Conservation (phyloP, 2,329 filamentous ascomycete genomes). For the Teratosphaeria destructans region DNA sequence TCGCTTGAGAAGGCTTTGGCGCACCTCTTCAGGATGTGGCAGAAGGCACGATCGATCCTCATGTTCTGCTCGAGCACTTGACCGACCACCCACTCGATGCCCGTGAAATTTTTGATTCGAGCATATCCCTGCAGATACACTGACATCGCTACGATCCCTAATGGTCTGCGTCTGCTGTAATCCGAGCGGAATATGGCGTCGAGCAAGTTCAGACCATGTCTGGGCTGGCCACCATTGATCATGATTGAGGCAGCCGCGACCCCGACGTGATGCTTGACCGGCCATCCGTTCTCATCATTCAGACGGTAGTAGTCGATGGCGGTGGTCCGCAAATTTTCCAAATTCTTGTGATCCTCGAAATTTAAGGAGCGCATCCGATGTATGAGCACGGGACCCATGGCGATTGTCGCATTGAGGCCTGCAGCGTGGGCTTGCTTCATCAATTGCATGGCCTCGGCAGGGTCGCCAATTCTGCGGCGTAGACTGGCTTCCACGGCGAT, state of each 20-base stretch:
- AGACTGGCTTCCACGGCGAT: slow-evolving; percentile 22
- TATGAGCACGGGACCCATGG: slow-evolving; percentile 18
- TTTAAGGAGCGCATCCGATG: slow-evolving; percentile 13
- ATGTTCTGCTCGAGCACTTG: slow-evolving; percentile 19
- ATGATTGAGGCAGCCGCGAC: slow-evolving; percentile 21
- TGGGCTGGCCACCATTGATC: slow-evolving; percentile 14
- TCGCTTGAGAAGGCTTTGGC: background rate
- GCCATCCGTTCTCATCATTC: slow-evolving; percentile 18
- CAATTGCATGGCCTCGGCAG: slow-evolving; percentile 11
- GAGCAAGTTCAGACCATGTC: slow-evolving; percentile 21
- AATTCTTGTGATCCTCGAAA: slow-evolving; percentile 5
- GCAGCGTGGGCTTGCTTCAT: slow-evolving; percentile 17
- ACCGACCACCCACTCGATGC: slow-evolving; percentile 20
- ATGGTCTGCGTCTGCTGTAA: slow-evolving; percentile 10
- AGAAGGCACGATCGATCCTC: slow-evolving; percentile 18
- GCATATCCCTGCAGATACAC: slow-evolving; percentile 23
- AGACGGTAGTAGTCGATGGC: slow-evolving; percentile 22
- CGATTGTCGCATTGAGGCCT: slow-evolving; percentile 21
- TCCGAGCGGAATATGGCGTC: slow-evolving; percentile 16
- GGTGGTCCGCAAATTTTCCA: slow-evolving; percentile 9
- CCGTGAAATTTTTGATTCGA: slow-evolving; percentile 8
- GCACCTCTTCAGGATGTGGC: slow-evolving; percentile 5
- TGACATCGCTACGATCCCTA: slow-evolving; percentile 23
- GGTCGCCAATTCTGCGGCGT: slow-evolving; percentile 12
- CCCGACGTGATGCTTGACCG: slow-evolving; percentile 6